Percentiles rank a stretch among this genome's conserved stretches.
These are phyloP conservation scores for Exidia glandulosa DNA, from an alignment of 768 basidiomycete species.

Conservation along the genomic window DNA sequence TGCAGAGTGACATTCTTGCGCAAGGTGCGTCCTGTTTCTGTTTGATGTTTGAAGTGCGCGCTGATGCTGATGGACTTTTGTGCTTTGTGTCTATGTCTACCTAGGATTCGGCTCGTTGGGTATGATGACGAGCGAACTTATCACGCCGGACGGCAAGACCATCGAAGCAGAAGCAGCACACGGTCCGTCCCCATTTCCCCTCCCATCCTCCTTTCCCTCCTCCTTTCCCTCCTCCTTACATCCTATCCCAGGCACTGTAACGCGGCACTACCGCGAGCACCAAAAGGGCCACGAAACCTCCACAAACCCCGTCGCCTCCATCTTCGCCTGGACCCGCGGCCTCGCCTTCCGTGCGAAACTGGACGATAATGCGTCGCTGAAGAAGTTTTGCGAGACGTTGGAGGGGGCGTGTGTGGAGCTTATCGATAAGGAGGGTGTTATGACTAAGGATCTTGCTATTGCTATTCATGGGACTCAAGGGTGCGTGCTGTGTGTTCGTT, in stretches of 20 bases:
- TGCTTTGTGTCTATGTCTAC: too few relatives aligned
- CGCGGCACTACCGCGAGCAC: slow-evolving; percentile 92
- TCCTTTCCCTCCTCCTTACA: neutral
- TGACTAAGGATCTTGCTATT: slow-evolving; percentile 96
- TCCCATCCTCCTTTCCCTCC: neutral
- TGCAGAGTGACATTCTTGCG: slow-evolving; percentile 87
- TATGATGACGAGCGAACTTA: slow-evolving; percentile 96
- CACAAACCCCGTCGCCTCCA: slow-evolving; percentile 96
- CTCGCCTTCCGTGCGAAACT: slow-evolving; percentile 87
- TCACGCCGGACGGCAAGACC: slow-evolving; percentile 87
- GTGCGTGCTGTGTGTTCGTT: too few relatives aligned
- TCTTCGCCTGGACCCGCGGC: slow-evolving; percentile 98
- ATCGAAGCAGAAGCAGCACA: slow-evolving; percentile 97
- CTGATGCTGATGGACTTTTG: too few relatives aligned
- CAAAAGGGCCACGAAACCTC: slow-evolving; percentile 97
- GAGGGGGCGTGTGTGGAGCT: slow-evolving; percentile 85
- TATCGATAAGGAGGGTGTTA: slow-evolving; percentile 80
- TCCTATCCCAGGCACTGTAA: slow-evolving; percentile 57
- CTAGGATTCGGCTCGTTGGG: slow-evolving; percentile 92
- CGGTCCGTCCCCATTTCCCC: slow-evolving; percentile 30
- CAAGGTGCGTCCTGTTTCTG: slow-evolving; percentile 48
- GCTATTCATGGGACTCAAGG: slow-evolving; percentile 78
- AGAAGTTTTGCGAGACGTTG: slow-evolving; percentile 63
- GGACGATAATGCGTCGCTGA: slow-evolving; percentile 68
- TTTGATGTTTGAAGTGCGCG: neutral